Conservation (phyloP, 371 early-diverging fungal species). For the Mucor saturninus region DNA sequence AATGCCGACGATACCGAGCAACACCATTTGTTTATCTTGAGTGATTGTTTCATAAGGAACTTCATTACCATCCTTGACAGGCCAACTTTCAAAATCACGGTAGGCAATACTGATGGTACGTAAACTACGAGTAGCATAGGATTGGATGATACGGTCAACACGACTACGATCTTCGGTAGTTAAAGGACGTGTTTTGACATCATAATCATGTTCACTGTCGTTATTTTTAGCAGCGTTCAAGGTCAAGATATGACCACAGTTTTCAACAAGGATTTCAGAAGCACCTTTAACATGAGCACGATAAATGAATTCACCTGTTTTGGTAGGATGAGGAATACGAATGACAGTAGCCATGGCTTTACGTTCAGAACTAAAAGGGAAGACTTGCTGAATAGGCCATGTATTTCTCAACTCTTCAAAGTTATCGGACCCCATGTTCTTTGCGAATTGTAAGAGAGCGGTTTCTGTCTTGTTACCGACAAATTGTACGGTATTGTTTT, state of each 20-base stretch:
- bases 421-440: conserved; percentile 44
- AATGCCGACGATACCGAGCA: conserved; percentile 68
- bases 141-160: conserved; percentile 61
- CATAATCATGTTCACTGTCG: conserved; percentile 36
- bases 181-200: conserved; percentile 55
- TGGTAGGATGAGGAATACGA: conserved; percentile 44
- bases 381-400: conserved; percentile 62
- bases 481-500: conserved; percentile 57
- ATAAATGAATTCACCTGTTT: conserved; percentile 43
- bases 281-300: conserved; percentile 87
- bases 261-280: conserved; percentile 77
- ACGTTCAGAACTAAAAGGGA: conserved; percentile 83
- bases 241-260: conserved; percentile 42
- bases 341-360: conserved; percentile 91
- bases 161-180: conserved; percentile 47
- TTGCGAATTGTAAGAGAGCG: conserved; percentile 74
- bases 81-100: conserved; percentile 65
- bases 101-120: conserved; percentile 75
- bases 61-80: conserved; percentile 52
- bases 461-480: conserved; percentile 87
- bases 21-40: conserved; percentile 44
- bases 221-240: conserved; percentile 34
- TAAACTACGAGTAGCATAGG: conserved; percentile 63
- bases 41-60: conserved; percentile 57
- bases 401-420: conserved; percentile 50